A percentile compares a stretch with the other conserved stretches of the same genome.
Conservation (phyloP, 106 monocot species). For the Alisma plantagoaquatica region DNA sequence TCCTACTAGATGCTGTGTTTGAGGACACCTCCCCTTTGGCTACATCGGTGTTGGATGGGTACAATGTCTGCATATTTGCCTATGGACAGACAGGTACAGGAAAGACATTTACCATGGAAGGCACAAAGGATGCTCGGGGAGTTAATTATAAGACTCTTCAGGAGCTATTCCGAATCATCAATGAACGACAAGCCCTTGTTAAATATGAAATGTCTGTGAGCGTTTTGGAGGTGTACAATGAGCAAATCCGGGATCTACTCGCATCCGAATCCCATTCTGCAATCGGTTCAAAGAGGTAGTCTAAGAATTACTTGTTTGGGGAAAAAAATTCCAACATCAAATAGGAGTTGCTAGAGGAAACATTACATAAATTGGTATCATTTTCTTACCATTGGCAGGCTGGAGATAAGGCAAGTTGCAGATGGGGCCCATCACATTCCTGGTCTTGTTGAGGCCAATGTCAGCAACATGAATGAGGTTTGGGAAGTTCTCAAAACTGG, state of each 20-base stretch:
- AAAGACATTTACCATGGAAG: conserved; percentile 97
- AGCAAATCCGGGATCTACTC: conserved; percentile 81
- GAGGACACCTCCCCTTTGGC: conserved; percentile 68
- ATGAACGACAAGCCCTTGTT: conserved; percentile 48
- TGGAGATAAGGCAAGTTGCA: conserved; percentile 67
- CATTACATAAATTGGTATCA: neutral
- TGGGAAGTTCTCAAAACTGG: conserved; percentile 85
- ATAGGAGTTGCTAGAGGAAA: neutral
- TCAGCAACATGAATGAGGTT: conserved; percentile 61
- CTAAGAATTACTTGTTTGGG: neutral
- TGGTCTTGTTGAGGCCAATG: conserved; percentile 75
- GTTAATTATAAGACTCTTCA: conserved; percentile 85
- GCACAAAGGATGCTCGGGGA: conserved; percentile 64
- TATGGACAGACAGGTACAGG: conserved; percentile 94
- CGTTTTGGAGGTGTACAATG: conserved; percentile 89
- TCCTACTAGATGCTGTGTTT: conserved; percentile 52
- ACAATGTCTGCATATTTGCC: conserved; percentile 95
- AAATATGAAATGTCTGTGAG: conserved; percentile 67
- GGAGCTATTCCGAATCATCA: conserved; percentile 73
- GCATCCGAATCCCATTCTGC: conserved; percentile 44
- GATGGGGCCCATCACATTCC: conserved; percentile 84
- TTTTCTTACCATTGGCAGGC: conserved; percentile 11
- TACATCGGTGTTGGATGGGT: conserved; percentile 85
- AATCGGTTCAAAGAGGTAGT: conserved; percentile 42
- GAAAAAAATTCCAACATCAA: neutral